Evolutionary conservation across 805 yeast genomes (phyloP).

Genomic region (Ogataea pignaliae): DNA sequence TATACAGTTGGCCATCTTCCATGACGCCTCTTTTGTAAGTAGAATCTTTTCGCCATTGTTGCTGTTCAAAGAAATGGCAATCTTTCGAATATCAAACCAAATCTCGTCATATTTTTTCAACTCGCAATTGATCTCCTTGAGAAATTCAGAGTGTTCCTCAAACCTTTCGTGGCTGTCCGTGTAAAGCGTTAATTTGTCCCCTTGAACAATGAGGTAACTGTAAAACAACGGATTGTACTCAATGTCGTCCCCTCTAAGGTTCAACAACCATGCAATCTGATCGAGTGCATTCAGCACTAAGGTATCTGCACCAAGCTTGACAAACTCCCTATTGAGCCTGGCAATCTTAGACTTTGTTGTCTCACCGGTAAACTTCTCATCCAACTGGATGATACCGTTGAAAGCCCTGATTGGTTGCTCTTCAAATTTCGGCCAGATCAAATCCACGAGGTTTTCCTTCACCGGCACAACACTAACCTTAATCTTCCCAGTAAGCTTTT

Average conservation of each 20-base stretch:
- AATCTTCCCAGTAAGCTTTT: constrained; percentile 13
- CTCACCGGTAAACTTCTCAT: constrained; percentile 60
- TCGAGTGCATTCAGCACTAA: constrained; percentile 54
- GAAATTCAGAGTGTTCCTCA: constrained; percentile 33
- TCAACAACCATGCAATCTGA: constrained; percentile 88
- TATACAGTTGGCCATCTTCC: constrained; percentile 60
- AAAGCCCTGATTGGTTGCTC: constrained; percentile 53
- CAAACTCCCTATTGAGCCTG: constrained; percentile 37
- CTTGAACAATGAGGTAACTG: constrained; percentile 45
- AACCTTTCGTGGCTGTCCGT: constrained; percentile 39
- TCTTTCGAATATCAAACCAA: constrained; percentile 38
- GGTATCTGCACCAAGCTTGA: constrained; percentile 24
- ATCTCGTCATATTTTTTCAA: constrained; percentile 41
- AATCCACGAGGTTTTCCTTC: constrained; percentile 44
- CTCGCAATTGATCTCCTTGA: constrained; percentile 39
- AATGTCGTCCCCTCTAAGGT: constrained; percentile 60
- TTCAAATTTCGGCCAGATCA: constrained; percentile 53
- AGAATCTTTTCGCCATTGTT: constrained; percentile 32
- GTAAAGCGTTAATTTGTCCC: constrained; percentile 35
- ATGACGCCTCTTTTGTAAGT: constrained; percentile 56
- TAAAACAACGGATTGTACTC: constrained; percentile 52
- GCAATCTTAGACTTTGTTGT: constrained; percentile 51
- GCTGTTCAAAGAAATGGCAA: constrained; percentile 27
- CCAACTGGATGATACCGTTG: constrained; percentile 47
- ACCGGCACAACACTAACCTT: constrained; percentile 41